Conservation (phyloP, 2,329 filamentous ascomycete genomes). For the Leptoxyphium fumago region DNA sequence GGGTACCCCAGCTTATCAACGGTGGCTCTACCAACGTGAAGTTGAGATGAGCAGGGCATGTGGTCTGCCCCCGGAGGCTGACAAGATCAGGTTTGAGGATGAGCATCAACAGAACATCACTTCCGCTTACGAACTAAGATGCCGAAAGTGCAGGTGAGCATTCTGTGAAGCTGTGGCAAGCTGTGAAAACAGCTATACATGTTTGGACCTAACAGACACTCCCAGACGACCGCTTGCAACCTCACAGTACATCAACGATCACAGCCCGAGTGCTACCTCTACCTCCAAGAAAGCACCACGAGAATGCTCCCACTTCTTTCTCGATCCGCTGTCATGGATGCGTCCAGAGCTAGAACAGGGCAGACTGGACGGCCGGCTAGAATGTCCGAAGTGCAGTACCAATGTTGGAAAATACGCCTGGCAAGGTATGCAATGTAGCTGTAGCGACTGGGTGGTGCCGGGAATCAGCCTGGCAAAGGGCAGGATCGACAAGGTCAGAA, state of each 20-base stretch:
- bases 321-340: conserved; percentile 96
- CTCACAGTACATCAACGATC: conserved; percentile 52
- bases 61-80: conserved; percentile 61
- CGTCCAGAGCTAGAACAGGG: conserved; percentile 67
- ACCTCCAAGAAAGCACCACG: conserved; percentile 12
- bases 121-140: conserved; percentile 52
- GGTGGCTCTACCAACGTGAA: conserved; percentile 55
- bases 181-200: neutral
- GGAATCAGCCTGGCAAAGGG: conserved; percentile 75
- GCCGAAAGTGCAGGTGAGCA: conserved; percentile 73
- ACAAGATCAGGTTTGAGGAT: conserved; percentile 70
- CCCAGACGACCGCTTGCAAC: conserved; percentile 45
- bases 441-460: conserved; percentile 78
- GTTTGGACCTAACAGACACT: conserved; percentile 2
- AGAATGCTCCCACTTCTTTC: conserved; percentile 70
- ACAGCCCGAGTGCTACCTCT: conserved; percentile 26
- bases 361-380: conserved; percentile 66
- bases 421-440: conserved; percentile 89
- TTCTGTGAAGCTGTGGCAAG: neutral
- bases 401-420: conserved; percentile 89
- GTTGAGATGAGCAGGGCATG: conserved; percentile 54
- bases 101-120: conserved; percentile 33
- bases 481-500: conserved; percentile 56
- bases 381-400: conserved; percentile 72
- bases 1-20: conserved; percentile 61